Evolutionary conservation across 2,329 filamentous ascomycete genomes (phyloP).

Genomic region (Colletotrichum karsti): DNA sequence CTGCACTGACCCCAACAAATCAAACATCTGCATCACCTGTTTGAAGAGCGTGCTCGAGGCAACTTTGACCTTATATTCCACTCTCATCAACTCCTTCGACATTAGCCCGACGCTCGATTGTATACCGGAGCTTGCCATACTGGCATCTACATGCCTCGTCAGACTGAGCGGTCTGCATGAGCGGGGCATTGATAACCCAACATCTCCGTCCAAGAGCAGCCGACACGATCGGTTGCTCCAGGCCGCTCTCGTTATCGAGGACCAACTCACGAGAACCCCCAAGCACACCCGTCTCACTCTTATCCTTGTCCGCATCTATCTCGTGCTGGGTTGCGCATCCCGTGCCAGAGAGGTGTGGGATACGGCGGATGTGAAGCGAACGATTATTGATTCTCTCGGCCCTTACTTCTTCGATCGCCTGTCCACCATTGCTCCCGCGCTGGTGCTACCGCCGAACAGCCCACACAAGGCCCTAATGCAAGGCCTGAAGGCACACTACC

Average conservation of each 20-base stretch:
- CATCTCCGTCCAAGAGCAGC: background rate
- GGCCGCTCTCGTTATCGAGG: slow-evolving; percentile 58
- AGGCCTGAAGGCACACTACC: slow-evolving; percentile 55
- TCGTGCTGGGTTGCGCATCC: slow-evolving; percentile 58
- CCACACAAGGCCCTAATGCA: slow-evolving; percentile 44
- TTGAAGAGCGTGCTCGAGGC: slow-evolving; percentile 23
- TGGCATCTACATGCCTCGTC: slow-evolving; percentile 44
- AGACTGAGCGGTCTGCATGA: slow-evolving; percentile 31
- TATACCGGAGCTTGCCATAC: slow-evolving; percentile 43
- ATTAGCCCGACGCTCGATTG: slow-evolving; percentile 16
- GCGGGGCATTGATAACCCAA: background rate
- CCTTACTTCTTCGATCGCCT: slow-evolving; percentile 65
- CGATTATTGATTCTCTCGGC: slow-evolving; percentile 64
- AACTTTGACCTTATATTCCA: slow-evolving; percentile 13
- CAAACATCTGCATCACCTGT: slow-evolving; percentile 11
- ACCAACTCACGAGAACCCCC: slow-evolving; percentile 53
- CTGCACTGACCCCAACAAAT: background rate
- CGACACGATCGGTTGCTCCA: slow-evolving; percentile 49
- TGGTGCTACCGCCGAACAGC: slow-evolving; percentile 39
- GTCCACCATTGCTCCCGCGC: slow-evolving; percentile 57
- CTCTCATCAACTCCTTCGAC: slow-evolving; percentile 13
- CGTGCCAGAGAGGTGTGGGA: slow-evolving; percentile 58
- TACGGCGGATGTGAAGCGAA: slow-evolving; percentile 62
- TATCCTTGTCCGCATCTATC: slow-evolving; percentile 59
- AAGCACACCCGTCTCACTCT: slow-evolving; percentile 57